These are phyloP conservation scores for Madurella fahalii DNA, from an alignment of 2,329 filamentous ascomycete species.

Conservation along the genomic window DNA sequence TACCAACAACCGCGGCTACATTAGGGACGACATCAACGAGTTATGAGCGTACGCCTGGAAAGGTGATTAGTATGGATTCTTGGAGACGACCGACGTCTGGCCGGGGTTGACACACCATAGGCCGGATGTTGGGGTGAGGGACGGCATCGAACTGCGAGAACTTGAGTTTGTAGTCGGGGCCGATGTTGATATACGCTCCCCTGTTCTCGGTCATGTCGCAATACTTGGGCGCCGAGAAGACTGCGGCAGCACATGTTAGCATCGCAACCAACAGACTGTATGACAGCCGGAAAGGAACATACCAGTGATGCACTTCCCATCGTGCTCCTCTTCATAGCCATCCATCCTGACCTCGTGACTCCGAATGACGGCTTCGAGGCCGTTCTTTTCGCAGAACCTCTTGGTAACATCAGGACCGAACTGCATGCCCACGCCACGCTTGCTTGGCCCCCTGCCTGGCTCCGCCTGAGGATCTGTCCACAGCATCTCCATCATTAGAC, in stretches of 20 bases:
- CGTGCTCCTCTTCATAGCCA: slow-evolving; percentile 97
- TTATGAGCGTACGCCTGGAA: slow-evolving; percentile 75
- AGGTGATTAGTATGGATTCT: background rate
- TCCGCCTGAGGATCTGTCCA: slow-evolving; percentile 94
- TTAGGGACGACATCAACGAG: slow-evolving; percentile 73
- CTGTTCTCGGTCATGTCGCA: slow-evolving; percentile 98
- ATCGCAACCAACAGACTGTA: slow-evolving; percentile 1
- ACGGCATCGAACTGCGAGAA: slow-evolving; percentile 96
- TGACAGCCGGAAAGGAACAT: slow-evolving; percentile 29
- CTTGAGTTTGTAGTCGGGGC: slow-evolving; percentile 82
- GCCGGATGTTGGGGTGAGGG: slow-evolving; percentile 89
- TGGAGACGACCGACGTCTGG: background rate
- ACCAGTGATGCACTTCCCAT: slow-evolving; percentile 91
- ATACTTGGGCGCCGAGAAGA: slow-evolving; percentile 96
- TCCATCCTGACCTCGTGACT: slow-evolving; percentile 99
- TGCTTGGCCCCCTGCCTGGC: slow-evolving; percentile 86
- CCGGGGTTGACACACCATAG: slow-evolving; percentile 60
- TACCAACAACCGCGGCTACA: slow-evolving; percentile 42
- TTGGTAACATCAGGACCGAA: slow-evolving; percentile 97
- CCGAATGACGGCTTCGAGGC: slow-evolving; percentile 88
- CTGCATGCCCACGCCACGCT: slow-evolving; percentile 92
- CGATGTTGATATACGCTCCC: slow-evolving; percentile 97
- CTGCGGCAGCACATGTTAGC: slow-evolving; percentile 40
- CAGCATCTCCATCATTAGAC: slow-evolving; percentile 99
- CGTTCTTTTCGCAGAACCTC: slow-evolving; percentile 93